Conservation (phyloP, 352 stramenopile species). For the Globisporangium barbulae region DNA sequence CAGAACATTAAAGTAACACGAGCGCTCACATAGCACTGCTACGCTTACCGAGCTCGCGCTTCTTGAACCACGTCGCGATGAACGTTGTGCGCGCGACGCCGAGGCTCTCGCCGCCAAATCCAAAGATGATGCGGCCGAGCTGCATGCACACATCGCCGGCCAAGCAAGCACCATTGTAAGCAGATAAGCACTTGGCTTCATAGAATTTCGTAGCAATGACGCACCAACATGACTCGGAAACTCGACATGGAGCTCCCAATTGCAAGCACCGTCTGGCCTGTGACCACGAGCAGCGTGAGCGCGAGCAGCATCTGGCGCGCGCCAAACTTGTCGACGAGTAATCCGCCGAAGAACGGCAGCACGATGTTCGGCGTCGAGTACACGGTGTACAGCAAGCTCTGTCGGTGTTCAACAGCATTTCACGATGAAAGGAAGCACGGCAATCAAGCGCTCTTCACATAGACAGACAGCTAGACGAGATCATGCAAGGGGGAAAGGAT, state of each 20-base stretch:
- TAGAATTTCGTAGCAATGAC: neutral
- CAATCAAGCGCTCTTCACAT: neutral
- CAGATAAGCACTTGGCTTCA: too few relatives aligned
- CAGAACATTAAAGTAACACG: neutral
- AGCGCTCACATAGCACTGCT: neutral
- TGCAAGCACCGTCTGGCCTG: conserved; percentile 67
- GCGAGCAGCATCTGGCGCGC: conserved; percentile 53
- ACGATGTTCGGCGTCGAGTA: conserved; percentile 85
- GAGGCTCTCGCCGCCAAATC: conserved; percentile 79
- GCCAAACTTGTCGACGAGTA: conserved; percentile 70
- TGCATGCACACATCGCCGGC: conserved; percentile 21
- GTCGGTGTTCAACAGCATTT: conserved; percentile 5
- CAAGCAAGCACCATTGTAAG: neutral
- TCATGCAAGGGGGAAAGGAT: conserved; percentile 13
- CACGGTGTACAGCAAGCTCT: conserved; percentile 85
- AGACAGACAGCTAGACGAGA: neutral
- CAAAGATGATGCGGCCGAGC: conserved; percentile 76
- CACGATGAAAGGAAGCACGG: conserved; percentile 11
- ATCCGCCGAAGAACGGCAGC: conserved; percentile 79
- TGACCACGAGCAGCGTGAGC: conserved; percentile 55
- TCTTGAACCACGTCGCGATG: conserved; percentile 80
- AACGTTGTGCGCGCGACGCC: conserved; percentile 72
- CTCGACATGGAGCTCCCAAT: conserved; percentile 46
- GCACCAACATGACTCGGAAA: conserved; percentile 46
- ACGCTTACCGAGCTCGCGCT: conserved; percentile 54